These are phyloP conservation scores for Septoria petroselini DNA, from an alignment of 2,329 filamentous ascomycete species.

Conservation along the genomic window DNA sequence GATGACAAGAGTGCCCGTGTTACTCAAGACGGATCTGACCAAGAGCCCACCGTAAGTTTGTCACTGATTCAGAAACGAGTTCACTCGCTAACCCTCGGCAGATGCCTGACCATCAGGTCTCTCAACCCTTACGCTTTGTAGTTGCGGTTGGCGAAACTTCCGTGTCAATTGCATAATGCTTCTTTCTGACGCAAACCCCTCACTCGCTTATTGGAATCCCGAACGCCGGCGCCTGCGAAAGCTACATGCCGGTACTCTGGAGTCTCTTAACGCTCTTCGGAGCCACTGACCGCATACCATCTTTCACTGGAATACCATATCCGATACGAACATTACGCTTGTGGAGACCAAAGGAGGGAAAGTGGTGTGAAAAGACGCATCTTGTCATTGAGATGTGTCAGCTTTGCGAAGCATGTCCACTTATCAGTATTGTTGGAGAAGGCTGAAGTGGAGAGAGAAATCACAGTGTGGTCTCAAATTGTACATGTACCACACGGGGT, in stretches of 20 bases:
- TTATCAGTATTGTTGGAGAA: not conserved
- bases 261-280: constrained; percentile 4
- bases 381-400: constrained; percentile 8
- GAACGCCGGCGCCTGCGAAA: constrained; percentile 12
- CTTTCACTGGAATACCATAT: constrained; percentile 18
- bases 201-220: too few relatives aligned
- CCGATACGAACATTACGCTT: too few relatives aligned
- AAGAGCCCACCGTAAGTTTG: constrained; percentile 97
- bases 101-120: constrained; percentile 79
- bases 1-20: constrained; percentile 96
- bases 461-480: constrained; percentile 7
- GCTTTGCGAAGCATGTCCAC: constrained; percentile 16
- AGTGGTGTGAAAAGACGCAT: not conserved
- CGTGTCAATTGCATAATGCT: too few relatives aligned
- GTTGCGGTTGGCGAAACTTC: constrained; percentile 18
- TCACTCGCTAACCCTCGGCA: constrained; percentile 46
- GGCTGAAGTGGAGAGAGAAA: not conserved
- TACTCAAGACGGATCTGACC: constrained; percentile 93
- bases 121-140: constrained; percentile 71
- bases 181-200: too few relatives aligned
- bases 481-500: constrained; percentile 5
- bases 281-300: constrained; percentile 31
- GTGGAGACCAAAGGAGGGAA: constrained; percentile 5
- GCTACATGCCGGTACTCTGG: constrained; percentile 7
- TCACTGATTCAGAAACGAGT: not conserved